Evolutionary conservation across 164 flowering plant genomes (phyloP), one percentile per base, ranked within the genome.

Genomic region (Aristolochia contorta): DNA sequence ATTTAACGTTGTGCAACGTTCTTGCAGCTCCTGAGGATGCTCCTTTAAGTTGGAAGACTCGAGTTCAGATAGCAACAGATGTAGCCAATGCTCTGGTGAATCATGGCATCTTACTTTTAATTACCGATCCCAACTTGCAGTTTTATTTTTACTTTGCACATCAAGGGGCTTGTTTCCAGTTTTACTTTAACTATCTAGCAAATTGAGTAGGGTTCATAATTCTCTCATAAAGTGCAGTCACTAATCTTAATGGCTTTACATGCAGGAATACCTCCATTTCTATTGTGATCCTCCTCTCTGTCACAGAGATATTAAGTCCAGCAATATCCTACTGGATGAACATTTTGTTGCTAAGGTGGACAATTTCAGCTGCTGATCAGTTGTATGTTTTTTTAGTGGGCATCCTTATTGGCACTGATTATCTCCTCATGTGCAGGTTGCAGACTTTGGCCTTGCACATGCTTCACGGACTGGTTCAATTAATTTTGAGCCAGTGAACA

Each of bases 231-330:
- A 12, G 13, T 9, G 56, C 30, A 53, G 27, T 23, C 56, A 22
- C 23, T 53, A 53, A 22, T 0, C 6, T 63, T 61, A 54, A 23
- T 59, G 56, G 61, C 67, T 54, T 50, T 23, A 53, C 53, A 7
- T 79, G 77, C 86, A 94, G 99, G 99, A 94, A 66, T 94, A 94
- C 68, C 94, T 94, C 62, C 99, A 94, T 75, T 89, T 79, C 71
- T 94, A 91, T 66, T 94, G 99, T 69, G 84, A 94, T 71, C 99
- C 97, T 56, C 96, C 99, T 67, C 80, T 91, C 55, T 94, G 96
- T 68, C 99, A 91, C 78, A 72, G 99, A 75, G 99, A 94, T 77
- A 84, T 91, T 30, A 91, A 94, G 69, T 87, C 99, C 46, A 91
- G 99, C 86, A 94, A 94, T 66, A 94, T 91, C 68, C 70, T 94